Evolutionary conservation across 495 filamentous ascomycete genomes (phyloP), one percentile per base, ranked within the genome.

Genomic region (Penicillium crystallinum): DNA sequence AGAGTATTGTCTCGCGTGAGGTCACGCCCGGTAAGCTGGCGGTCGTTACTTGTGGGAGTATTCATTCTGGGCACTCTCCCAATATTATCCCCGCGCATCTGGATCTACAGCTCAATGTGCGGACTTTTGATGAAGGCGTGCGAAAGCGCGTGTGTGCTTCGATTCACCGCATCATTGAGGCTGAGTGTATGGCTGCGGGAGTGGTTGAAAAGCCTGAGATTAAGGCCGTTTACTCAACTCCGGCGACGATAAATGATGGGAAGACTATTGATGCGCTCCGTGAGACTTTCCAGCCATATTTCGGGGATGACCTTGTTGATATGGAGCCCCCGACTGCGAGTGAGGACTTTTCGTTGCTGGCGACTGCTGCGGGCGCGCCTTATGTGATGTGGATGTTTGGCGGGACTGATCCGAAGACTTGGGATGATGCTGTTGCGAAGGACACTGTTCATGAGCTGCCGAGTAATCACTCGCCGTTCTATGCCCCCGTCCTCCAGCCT

Each of bases 371-470:
- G 4, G 70, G 66, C 0, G 69, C 69, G 18, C 81, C 81, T 19
- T 77, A 73, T 63, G 70, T 70, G 12, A 82, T 81, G 67, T 86
- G 77, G 72, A 67, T 69, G 30, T 81, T 78, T 67, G 82, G 82
- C 2, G 79, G 81, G 0, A 67, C 71, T 14, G 76, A 79, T 36
- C 54, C 56, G 0, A 51, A 70, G 49, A 49, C 56, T 1, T 83
- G 73, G 71, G 75, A 82, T 57, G 59, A 76, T 40, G 74, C 69
- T 31, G 72, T 74, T 45, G 61, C 50, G n/a, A 69, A 72, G 33
- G 77, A 70, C 0, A 75, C 55, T 21, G 46, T 74, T 14, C 49
- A 71, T 31, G 49, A 68, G 36, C 56, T 80, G 30, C 74, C 79
- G 1, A 72, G 68, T 30, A 86, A 86, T 52, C 84, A 88, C 61